These are phyloP conservation scores for Datura wrightii DNA, from an alignment of 257 asterid genomes.

Conservation along the genomic window DNA sequence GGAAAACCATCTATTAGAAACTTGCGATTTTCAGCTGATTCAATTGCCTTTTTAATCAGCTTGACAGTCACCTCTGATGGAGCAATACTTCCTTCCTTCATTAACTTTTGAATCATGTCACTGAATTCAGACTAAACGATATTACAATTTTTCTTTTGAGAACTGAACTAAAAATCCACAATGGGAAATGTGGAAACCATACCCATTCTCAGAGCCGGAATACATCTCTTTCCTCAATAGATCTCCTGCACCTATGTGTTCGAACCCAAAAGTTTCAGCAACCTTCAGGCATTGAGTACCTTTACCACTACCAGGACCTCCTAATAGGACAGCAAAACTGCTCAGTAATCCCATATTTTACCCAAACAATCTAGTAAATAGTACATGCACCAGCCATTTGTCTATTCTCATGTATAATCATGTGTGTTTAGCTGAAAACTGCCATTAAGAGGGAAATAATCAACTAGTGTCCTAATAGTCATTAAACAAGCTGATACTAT, in stretches of 20 bases:
- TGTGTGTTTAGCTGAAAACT: background rate
- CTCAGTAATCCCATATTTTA: slow-evolving; percentile 25
- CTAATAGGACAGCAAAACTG: slow-evolving; percentile 52
- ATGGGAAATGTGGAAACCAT: slow-evolving; percentile 26
- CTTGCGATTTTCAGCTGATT: slow-evolving; percentile 56
- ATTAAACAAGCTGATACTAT: background rate
- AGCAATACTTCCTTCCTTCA: slow-evolving; percentile 89
- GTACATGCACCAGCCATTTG: background rate
- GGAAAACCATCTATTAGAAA: slow-evolving; percentile 98
- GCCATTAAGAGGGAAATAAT: background rate
- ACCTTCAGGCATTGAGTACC: slow-evolving; percentile 92
- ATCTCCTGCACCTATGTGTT: slow-evolving; percentile 98
- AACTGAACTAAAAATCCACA: background rate
- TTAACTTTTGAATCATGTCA: slow-evolving; percentile 72
- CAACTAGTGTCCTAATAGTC: background rate
- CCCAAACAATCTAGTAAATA: background rate
- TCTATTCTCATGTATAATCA: slow-evolving; percentile 1
- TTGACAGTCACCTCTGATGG: slow-evolving; percentile 93
- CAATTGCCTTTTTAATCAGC: slow-evolving; percentile 75
- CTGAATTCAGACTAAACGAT: slow-evolving; percentile 51
- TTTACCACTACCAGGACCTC: slow-evolving; percentile 99
- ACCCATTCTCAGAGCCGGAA: slow-evolving; percentile 77
- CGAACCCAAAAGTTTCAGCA: slow-evolving; percentile 76
- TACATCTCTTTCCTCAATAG: slow-evolving; percentile 80
- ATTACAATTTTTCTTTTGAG: background rate